Conservation (phyloP, 1,139 yeast species). For the Saccharomyces hybrid region DNA sequence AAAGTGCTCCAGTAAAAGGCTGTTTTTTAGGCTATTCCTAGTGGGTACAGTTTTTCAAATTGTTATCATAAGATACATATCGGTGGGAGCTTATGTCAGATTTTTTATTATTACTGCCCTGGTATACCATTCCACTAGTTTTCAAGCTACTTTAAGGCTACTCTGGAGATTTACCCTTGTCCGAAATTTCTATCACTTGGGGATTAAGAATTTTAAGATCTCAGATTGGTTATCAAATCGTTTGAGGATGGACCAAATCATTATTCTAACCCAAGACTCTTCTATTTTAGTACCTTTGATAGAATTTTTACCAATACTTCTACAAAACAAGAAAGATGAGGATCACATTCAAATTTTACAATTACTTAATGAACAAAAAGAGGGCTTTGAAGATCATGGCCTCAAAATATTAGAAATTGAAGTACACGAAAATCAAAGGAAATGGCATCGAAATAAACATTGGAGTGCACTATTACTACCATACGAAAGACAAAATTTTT, state of each 20-base stretch:
- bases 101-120: slow-evolving; percentile 6
- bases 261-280: slow-evolving; percentile 3
- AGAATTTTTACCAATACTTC: neutral
- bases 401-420: slow-evolving; percentile 13
- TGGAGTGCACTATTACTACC: slow-evolving; percentile 23
- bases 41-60: slow-evolving; percentile 13
- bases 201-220: slow-evolving; percentile 7
- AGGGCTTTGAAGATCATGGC: neutral
- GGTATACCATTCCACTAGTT: slow-evolving; percentile 24
- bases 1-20: neutral
- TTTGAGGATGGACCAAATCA: neutral
- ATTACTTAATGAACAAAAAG: neutral
- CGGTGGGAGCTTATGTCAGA: slow-evolving; percentile 11
- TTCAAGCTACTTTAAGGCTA: slow-evolving; percentile 23
- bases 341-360: neutral
- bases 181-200: slow-evolving; percentile 14
- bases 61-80: slow-evolving; percentile 9
- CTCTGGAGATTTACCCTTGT: slow-evolving; percentile 24
- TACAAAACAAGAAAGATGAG: neutral
- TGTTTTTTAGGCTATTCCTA: neutral
- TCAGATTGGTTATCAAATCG: neutral
- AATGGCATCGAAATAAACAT: slow-evolving; percentile 20
- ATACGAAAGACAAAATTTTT: slow-evolving; percentile 20
- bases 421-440: slow-evolving; percentile 24
- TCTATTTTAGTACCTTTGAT: neutral